Evolutionary conservation across 2,329 filamentous ascomycete species (phyloP).

Genomic region (Conoideocrella luteorostrata): DNA sequence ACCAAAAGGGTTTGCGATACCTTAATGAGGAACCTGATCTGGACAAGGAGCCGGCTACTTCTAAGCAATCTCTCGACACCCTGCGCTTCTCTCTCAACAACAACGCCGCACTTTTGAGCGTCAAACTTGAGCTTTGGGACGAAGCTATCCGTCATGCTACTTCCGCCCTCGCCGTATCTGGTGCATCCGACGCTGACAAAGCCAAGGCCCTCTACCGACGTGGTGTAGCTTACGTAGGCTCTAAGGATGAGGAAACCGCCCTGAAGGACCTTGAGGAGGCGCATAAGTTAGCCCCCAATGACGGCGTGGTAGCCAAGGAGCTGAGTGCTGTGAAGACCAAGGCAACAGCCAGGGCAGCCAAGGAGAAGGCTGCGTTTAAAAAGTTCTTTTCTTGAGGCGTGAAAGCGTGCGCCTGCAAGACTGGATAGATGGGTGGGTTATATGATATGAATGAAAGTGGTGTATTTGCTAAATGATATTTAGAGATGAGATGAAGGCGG

Average conservation of each 20-base stretch:
- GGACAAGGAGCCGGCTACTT: constrained; percentile 64
- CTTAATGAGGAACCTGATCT: constrained; percentile 75
- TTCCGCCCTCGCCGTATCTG: constrained; percentile 62
- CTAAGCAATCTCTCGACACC: constrained; percentile 59
- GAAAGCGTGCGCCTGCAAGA: too few relatives aligned
- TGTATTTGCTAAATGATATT: too few relatives aligned
- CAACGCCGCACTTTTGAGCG: constrained; percentile 79
- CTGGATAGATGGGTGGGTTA: too few relatives aligned
- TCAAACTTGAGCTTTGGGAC: constrained; percentile 68
- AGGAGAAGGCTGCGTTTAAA: constrained; percentile 87
- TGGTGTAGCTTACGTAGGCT: constrained; percentile 64
- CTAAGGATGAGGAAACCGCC: constrained; percentile 81
- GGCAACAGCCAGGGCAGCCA: constrained; percentile 65
- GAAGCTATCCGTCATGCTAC: constrained; percentile 66
- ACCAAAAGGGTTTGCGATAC: constrained; percentile 88
- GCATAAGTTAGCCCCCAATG: constrained; percentile 64
- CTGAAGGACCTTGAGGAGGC: constrained; percentile 71
- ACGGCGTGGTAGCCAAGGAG: constrained; percentile 70
- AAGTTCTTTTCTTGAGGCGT: constrained; percentile 76
- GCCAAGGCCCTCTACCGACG: constrained; percentile 87
- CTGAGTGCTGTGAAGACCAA: constrained; percentile 71
- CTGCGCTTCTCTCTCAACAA: constrained; percentile 82
- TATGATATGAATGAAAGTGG: too few relatives aligned
- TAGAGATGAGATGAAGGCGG: too few relatives aligned
- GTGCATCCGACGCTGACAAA: constrained; percentile 66